A percentile compares a stretch with the other conserved stretches of the same genome.
Evolutionary conservation across 2,329 filamentous ascomycete species (phyloP).

Genomic region (Ophiocordyceps robertsii): DNA sequence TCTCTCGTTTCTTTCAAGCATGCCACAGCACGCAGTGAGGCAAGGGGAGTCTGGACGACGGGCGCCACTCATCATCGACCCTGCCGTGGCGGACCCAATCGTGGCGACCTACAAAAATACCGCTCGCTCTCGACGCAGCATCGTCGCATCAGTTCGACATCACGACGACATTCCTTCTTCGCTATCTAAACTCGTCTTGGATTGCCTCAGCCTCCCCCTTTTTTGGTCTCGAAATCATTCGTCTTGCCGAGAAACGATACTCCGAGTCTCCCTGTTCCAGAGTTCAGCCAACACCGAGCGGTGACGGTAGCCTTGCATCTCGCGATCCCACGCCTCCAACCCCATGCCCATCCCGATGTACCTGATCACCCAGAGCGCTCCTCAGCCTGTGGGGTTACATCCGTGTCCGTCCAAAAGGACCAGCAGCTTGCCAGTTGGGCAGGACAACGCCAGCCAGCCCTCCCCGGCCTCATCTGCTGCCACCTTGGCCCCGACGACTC

Average conservation of each 20-base stretch:
- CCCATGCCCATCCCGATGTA: conserved; percentile 20
- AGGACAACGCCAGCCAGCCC: conserved; percentile 4
- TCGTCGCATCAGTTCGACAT: conserved; percentile 14
- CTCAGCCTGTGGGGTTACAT: conserved; percentile 5
- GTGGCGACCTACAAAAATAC: conserved; percentile 1
- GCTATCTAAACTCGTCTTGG: conserved; percentile 34
- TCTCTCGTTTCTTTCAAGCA: conserved; percentile 13
- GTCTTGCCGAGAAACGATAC: conserved; percentile 9
- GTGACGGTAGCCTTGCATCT: conserved; percentile 11
- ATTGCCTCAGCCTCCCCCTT: conserved; percentile 9
- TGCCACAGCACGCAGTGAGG: conserved; percentile 12
- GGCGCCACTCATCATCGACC: conserved; percentile 10
- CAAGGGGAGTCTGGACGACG: conserved; percentile 7
- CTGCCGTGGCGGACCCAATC: conserved; percentile 3
- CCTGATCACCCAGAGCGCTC: conserved; percentile 4
- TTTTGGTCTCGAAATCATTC: conserved; percentile 17
- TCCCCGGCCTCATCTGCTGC: conserved; percentile 3
- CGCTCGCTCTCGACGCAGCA: conserved; percentile 8
- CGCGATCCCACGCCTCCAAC: background rate
- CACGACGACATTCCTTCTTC: conserved; percentile 21
- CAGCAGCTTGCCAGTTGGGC: conserved; percentile 13
- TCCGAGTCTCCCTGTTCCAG: background rate
- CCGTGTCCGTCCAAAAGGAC: conserved; percentile 17
- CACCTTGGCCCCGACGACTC: conserved; percentile 7
- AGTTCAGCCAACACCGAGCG: background rate